Percentiles rank a stretch among this genome's conserved stretches.
These are phyloP conservation scores for Termitomyces sp. DNA, from an alignment of 1,284 basidiomycete species.

Conservation along the genomic window DNA sequence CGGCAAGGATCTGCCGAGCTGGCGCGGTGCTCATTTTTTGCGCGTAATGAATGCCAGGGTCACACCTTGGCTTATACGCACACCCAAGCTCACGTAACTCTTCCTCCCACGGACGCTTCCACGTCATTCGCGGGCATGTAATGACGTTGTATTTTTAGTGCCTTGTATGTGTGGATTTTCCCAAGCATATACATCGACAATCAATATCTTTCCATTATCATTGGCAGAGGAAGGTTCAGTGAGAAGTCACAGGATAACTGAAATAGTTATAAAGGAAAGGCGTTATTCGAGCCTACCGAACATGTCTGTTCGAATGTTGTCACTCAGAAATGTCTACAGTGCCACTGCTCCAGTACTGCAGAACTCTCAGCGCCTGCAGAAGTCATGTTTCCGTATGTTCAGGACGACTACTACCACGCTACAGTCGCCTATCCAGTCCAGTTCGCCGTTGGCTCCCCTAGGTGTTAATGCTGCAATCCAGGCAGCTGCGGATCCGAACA, in stretches of 20 bases:
- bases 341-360: neutral
- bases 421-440: conserved; percentile 30
- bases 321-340: neutral
- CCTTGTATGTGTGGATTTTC: conserved; percentile 1
- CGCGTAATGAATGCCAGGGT: conserved; percentile 48
- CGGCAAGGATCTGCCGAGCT: conserved; percentile 48
- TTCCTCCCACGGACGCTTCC: neutral
- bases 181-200: neutral
- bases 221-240: neutral
- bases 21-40: conserved; percentile 42
- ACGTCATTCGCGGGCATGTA: neutral
- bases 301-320: neutral
- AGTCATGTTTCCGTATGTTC: conserved; percentile 1
- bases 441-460: conserved; percentile 45
- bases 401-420: neutral
- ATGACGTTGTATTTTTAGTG: neutral
- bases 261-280: neutral
- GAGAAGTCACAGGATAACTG: neutral
- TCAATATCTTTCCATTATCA: neutral
- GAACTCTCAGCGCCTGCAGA: neutral
- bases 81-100: conserved; percentile 31
- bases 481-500: conserved; percentile 31
- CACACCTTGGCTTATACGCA: conserved; percentile 43
- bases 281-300: no score
- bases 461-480: conserved; percentile 58